These are phyloP conservation scores for Kwoniella botswanensis DNA, from an alignment of 768 basidiomycete genomes.

Conservation along the genomic window DNA sequence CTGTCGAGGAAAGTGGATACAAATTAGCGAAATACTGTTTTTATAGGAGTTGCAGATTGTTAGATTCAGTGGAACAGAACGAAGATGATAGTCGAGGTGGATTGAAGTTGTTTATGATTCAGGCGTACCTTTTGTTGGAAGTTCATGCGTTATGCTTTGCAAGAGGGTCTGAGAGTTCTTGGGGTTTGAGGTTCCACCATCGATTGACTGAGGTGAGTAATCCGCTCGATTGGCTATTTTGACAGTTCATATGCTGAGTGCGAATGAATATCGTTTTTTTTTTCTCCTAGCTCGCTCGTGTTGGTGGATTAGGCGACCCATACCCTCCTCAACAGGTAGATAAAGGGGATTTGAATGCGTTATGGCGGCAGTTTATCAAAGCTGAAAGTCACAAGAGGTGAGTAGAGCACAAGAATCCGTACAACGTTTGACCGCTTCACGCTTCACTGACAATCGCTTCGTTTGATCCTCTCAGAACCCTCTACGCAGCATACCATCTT, in stretches of 20 bases:
- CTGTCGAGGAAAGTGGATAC: constrained; percentile 3
- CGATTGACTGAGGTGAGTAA: constrained; percentile 35
- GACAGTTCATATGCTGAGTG: no score
- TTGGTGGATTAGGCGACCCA: constrained; percentile 38
- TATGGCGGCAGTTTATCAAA: constrained; percentile 39
- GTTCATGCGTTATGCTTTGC: constrained; percentile 29
- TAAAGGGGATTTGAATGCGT: constrained; percentile 26
- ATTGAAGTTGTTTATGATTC: constrained; percentile 19
- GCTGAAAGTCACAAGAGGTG: constrained; percentile 69
- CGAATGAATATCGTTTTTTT: no score
- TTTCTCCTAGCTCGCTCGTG: constrained; percentile 27
- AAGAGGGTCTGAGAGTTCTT: constrained; percentile 20
- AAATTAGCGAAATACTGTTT: constrained; percentile 25
- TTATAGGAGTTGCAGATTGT: constrained; percentile 6
- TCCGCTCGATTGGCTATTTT: neutral
- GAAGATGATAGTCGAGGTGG: constrained; percentile 3
- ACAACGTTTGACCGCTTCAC: no score
- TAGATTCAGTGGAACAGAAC: constrained; percentile 19
- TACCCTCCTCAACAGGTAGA: constrained; percentile 21
- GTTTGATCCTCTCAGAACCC: constrained; percentile 24
- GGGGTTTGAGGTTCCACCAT: constrained; percentile 31
- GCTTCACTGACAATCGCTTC: no score
- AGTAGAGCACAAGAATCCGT: constrained; percentile 30
- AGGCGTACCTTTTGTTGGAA: constrained; percentile 37
- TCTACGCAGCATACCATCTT: constrained; percentile 33